These are phyloP conservation scores for Gorgonomyces haynaldii DNA, from an alignment of 192 early-diverging fungal genomes.

Conservation along the genomic window DNA sequence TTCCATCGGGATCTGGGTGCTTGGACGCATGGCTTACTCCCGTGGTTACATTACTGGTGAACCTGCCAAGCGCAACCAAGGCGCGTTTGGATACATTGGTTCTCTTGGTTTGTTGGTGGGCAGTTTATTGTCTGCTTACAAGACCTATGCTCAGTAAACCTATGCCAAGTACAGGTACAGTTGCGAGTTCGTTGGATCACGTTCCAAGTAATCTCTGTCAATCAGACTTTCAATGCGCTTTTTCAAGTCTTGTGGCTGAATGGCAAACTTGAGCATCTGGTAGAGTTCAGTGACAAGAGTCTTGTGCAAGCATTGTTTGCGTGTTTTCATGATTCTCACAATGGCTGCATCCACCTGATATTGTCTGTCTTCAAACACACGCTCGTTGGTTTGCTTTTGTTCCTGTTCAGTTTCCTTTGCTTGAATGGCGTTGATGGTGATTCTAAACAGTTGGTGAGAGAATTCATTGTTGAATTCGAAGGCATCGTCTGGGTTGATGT, in stretches of 20 bases:
- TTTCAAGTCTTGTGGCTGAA: conserved; percentile 62
- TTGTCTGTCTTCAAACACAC: conserved; percentile 77
- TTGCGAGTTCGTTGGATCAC: conserved; percentile 46
- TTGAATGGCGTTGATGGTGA: conserved; percentile 39
- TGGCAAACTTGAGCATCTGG: conserved; percentile 62
- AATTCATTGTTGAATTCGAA: conserved; percentile 55
- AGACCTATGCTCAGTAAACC: no score
- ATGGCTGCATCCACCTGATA: conserved; percentile 89
- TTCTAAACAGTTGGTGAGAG: conserved; percentile 37
- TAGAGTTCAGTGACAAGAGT: conserved; percentile 68
- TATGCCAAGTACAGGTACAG: conserved; percentile 37
- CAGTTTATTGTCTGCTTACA: neutral
- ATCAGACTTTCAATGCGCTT: conserved; percentile 89
- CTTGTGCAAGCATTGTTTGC: conserved; percentile 74
- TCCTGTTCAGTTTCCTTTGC: conserved; percentile 58
- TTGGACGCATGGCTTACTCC: neutral
- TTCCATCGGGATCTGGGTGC: neutral
- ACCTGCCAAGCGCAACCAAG: neutral
- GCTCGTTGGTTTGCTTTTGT: conserved; percentile 64
- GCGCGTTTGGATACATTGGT: neutral
- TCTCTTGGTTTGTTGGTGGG: neutral
- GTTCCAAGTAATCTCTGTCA: conserved; percentile 90
- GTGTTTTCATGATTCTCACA: conserved; percentile 93
- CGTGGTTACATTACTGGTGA: neutral
- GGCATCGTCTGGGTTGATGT: conserved; percentile 23